Conservation (phyloP, 2,329 filamentous ascomycete species). For the Venturia carpophila region DNA sequence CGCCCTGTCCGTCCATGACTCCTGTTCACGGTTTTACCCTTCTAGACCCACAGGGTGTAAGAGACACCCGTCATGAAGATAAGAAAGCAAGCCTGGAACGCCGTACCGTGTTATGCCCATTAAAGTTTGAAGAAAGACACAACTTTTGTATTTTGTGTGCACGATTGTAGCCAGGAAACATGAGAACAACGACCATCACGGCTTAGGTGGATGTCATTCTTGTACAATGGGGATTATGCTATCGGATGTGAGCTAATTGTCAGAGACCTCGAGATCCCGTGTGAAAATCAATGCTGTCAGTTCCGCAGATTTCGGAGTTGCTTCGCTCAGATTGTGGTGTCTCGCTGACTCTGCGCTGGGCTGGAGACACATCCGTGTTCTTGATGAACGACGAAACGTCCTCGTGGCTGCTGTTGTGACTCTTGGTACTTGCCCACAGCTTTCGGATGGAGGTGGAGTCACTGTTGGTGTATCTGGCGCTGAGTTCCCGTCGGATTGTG, state of each 20-base stretch:
- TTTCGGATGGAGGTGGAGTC: not conserved
- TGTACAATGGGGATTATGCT: not conserved
- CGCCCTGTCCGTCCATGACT: not conserved
- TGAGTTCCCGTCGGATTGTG: not conserved
- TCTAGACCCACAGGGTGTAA: too few species aligned
- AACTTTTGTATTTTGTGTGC: too few species aligned
- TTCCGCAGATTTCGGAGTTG: not conserved
- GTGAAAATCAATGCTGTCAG: conserved; percentile 12
- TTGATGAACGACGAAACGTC: not conserved
- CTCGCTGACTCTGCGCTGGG: not conserved
- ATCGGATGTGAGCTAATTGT: not conserved
- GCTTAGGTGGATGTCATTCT: not conserved
- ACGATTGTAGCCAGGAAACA: not conserved
- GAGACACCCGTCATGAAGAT: not conserved
- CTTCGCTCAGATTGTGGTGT: not conserved
- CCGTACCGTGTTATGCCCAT: not conserved
- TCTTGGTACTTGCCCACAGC: not conserved
- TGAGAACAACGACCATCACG: not conserved
- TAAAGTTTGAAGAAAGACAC: too few species aligned
- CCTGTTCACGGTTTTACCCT: too few species aligned
- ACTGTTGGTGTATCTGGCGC: not conserved
- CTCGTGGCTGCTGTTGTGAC: conserved; percentile 1
- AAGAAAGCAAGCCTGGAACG: not conserved
- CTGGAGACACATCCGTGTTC: not conserved
- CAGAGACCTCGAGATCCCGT: conserved; percentile 13